Evolutionary conservation across 768 basidiomycete genomes (phyloP).

Genomic region (Sutorius australiensis): DNA sequence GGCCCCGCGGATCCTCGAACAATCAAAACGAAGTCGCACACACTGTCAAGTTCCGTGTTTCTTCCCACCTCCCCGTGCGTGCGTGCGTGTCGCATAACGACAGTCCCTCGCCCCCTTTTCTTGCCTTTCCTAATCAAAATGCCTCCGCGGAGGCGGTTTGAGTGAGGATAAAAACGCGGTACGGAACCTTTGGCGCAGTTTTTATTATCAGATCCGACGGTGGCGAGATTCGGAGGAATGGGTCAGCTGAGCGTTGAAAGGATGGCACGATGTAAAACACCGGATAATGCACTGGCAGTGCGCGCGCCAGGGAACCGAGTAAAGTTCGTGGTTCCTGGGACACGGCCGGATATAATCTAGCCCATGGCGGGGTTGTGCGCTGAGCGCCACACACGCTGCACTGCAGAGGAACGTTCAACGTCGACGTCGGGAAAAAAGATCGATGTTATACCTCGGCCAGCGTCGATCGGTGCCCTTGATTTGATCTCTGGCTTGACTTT

Average conservation of each 20-base stretch:
- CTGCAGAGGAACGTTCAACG: not conserved
- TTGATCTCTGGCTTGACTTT: not conserved
- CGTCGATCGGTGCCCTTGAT: not conserved
- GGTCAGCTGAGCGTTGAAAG: conserved; percentile 1
- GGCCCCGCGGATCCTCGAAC: not conserved
- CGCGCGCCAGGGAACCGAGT: not conserved
- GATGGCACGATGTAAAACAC: not conserved
- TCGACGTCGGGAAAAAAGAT: not conserved
- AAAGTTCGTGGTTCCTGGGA: not conserved
- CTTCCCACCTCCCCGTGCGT: conserved; percentile 7
- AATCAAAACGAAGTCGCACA: not conserved
- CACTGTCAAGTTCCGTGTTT: not conserved
- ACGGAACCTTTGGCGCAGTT: conserved; percentile 1
- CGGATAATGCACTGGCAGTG: not conserved
- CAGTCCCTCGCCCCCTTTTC: not conserved
- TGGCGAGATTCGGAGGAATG: not conserved
- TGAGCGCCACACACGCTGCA: not conserved
- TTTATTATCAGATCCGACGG: conserved; percentile 7
- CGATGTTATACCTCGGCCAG: not conserved
- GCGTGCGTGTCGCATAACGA: conserved; percentile 10
- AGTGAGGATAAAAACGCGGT: not conserved
- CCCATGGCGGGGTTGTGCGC: not conserved
- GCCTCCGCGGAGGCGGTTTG: conserved; percentile 6
- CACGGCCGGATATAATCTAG: not conserved
- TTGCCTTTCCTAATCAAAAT: not conserved